phyloP scores from a whole-genome alignment of 257 asterid genomes.

The Nicotiana benthamiana region DNA sequence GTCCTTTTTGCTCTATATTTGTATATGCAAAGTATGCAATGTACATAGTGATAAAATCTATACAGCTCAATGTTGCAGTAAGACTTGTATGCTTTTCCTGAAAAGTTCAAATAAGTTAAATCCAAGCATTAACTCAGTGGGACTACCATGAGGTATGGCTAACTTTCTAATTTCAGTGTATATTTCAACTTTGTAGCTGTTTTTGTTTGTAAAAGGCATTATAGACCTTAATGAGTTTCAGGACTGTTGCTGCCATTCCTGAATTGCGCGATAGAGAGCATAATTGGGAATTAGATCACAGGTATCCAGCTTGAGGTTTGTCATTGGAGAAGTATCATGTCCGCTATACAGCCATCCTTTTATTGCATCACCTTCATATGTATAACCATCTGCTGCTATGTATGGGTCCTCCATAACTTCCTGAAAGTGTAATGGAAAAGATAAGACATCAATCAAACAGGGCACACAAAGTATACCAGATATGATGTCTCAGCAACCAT shows the following conservation, averaged over 20 bases:
- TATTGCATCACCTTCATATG: constrained; percentile 87
- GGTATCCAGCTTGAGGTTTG: constrained; percentile 68
- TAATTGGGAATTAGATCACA: constrained; percentile 76
- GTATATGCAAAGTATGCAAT: background rate
- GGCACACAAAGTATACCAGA: background rate
- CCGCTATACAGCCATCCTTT: constrained; percentile 88
- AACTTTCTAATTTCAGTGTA: background rate
- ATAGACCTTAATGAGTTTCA: constrained; percentile 6
- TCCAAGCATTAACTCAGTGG: background rate
- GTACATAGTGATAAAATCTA: background rate
- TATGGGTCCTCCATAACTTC: constrained; percentile 91
- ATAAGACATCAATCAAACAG: background rate
- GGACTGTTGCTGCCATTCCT: constrained; percentile 71
- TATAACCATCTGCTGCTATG: constrained; percentile 87
- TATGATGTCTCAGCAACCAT: background rate
- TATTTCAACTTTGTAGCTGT: background rate
- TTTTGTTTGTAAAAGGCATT: background rate
- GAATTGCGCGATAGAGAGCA: constrained; percentile 86
- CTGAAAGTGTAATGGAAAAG: constrained; percentile 26
- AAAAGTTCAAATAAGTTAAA: background rate
- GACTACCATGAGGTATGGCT: background rate
- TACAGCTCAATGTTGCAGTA: background rate
- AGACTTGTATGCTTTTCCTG: background rate
- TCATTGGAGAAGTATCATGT: constrained; percentile 87
- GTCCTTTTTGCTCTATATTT: background rate